Conservation (phyloP, 2,329 filamentous ascomycete genomes). For the Hypoxylon sp. region DNA sequence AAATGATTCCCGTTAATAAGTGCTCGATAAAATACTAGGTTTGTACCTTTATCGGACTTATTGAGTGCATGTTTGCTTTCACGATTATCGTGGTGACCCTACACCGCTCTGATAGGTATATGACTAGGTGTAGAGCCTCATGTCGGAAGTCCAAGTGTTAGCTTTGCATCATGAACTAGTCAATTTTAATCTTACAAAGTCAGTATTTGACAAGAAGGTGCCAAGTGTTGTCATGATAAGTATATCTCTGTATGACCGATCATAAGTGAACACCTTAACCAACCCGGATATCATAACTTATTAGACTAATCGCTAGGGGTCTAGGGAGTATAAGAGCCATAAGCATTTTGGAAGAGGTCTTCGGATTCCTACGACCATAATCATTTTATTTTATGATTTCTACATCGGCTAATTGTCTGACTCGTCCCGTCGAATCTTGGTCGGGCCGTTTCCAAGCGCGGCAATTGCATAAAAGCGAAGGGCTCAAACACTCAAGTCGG, state of each 20-base stretch:
- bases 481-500: background rate
- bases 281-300: background rate
- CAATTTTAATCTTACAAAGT: background rate
- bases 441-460: background rate
- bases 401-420: background rate
- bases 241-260: background rate
- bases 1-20: background rate
- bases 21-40: background rate
- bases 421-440: background rate
- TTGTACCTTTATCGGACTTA: background rate
- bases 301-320: background rate
- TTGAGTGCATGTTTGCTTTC: background rate
- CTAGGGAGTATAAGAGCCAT: background rate
- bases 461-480: background rate
- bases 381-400: background rate
- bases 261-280: background rate
- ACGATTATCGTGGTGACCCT: background rate
- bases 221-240: background rate
- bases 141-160: background rate
- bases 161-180: background rate
- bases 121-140: background rate
- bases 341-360: background rate
- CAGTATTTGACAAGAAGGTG: background rate
- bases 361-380: background rate
- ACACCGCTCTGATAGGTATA: slow-evolving; percentile 8